These are phyloP conservation scores for Tetrahymena malaccensis DNA, from an alignment of 73 alveolate species.

Conservation along the genomic window DNA sequence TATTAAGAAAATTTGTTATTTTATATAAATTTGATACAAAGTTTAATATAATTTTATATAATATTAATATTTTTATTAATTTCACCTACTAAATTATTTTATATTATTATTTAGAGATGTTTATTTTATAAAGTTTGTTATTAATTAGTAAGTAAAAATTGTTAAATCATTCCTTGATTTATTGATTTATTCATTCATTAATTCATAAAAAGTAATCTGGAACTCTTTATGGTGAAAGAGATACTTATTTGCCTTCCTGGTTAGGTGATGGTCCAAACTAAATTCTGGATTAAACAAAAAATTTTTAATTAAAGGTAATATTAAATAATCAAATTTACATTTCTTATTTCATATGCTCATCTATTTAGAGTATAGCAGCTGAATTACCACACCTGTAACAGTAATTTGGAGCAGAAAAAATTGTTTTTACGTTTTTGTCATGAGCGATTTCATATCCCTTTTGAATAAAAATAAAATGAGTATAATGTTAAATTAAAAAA, in stretches of 20 bases:
- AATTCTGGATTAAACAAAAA: not conserved
- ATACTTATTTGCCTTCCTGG: not conserved
- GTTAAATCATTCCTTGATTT: too few species aligned
- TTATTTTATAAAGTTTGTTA: not conserved
- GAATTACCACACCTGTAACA: conserved; percentile 75
- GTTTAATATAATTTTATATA: too few species aligned
- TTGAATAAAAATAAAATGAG: conserved; percentile 33
- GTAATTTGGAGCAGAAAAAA: conserved; percentile 71
- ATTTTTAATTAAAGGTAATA: not conserved
- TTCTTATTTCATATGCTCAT: not conserved
- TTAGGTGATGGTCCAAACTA: not conserved
- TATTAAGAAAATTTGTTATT: too few species aligned
- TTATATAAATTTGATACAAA: too few species aligned
- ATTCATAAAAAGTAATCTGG: not conserved
- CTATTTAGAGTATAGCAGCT: conserved; percentile 45
- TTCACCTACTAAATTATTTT: too few species aligned
- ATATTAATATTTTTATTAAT: too few species aligned
- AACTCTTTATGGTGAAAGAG: not conserved
- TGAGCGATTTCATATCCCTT: conserved; percentile 31
- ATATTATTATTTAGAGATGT: not conserved
- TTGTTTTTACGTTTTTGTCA: conserved; percentile 61
- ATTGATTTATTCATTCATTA: not conserved
- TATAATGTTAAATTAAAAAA: conserved; percentile 51
- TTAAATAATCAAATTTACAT: not conserved
- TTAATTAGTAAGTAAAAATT: not conserved